A percentile compares a stretch with the other conserved stretches of the same genome.
These are phyloP conservation scores for Sordariomycetes sp. DNA, from an alignment of 2,329 filamentous ascomycete species.

Conservation along the genomic window DNA sequence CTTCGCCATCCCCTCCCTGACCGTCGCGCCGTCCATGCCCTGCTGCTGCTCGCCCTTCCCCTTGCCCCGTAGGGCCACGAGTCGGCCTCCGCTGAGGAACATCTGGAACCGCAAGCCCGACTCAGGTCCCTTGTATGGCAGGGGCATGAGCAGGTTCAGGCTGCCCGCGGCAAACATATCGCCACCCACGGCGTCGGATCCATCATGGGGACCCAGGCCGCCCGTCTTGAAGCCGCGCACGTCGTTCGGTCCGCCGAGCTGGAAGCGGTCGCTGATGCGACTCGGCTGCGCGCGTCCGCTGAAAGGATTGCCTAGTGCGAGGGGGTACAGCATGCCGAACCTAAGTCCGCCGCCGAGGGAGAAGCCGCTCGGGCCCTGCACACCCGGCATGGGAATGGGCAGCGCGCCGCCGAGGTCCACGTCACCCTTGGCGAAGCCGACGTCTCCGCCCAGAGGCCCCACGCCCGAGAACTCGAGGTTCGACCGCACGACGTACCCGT, in stretches of 20 bases:
- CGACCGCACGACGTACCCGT: constrained; percentile 71
- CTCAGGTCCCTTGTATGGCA: constrained; percentile 72
- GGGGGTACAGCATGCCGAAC: constrained; percentile 72
- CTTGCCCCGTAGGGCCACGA: constrained; percentile 62
- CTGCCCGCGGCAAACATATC: constrained; percentile 87
- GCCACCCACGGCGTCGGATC: constrained; percentile 75
- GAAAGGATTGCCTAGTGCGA: constrained; percentile 51
- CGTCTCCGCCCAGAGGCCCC: constrained; percentile 75
- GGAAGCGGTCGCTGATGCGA: constrained; percentile 87
- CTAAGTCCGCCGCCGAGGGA: constrained; percentile 76
- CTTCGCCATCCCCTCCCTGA: constrained; percentile 40
- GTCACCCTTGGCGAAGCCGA: constrained; percentile 91
- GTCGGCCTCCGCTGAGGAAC: constrained; percentile 81
- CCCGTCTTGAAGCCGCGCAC: constrained; percentile 87
- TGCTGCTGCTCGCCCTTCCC: constrained; percentile 32
- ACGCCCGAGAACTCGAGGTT: constrained; percentile 78
- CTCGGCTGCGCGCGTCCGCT: constrained; percentile 50
- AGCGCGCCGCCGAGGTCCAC: constrained; percentile 68
- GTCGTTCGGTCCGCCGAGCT: constrained; percentile 87
- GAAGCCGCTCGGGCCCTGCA: constrained; percentile 62
- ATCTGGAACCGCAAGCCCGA: constrained; percentile 79
- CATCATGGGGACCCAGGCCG: constrained; percentile 82
- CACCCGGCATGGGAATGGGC: constrained; percentile 60
- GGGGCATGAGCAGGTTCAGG: constrained; percentile 72
- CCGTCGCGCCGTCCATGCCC: constrained; percentile 28